Evolutionary conservation across 768 basidiomycete genomes (phyloP).

Genomic region (Suillus hirtellus): DNA sequence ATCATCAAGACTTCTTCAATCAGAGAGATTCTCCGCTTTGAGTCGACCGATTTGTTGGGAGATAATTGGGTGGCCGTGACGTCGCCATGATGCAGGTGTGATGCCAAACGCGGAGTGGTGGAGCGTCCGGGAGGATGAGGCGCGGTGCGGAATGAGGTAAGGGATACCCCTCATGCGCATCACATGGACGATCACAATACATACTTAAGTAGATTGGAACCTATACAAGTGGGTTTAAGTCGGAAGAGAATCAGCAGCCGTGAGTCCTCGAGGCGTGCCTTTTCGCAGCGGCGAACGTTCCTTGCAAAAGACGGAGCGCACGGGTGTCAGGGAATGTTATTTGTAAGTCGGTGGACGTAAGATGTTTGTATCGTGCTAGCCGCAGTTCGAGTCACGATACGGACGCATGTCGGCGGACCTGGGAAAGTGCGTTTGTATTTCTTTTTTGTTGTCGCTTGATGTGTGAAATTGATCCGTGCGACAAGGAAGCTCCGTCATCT

Average conservation of each 20-base stretch:
- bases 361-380: not conserved
- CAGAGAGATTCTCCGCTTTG: not conserved
- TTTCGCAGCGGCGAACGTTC: not conserved
- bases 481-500: constrained; percentile 7
- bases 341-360: constrained; percentile 83
- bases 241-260: not conserved
- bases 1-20: not conserved
- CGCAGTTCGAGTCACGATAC: too few species aligned
- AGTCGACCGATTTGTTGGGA: not conserved
- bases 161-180: not conserved
- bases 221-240: not conserved
- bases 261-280: not conserved
- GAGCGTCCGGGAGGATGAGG: not conserved
- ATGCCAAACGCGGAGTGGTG: not conserved
- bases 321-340: constrained; percentile 91
- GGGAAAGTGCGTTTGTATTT: constrained; percentile 3
- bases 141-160: not conserved
- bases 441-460: not conserved
- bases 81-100: not conserved
- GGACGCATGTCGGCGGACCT: constrained; percentile 32
- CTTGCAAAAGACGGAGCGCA: constrained; percentile 77
- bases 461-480: constrained; percentile 17
- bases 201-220: not conserved
- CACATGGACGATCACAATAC: not conserved
- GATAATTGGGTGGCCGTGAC: not conserved